Evolutionary conservation across 805 yeast genomes (phyloP).

Genomic region (Candida ovalis): DNA sequence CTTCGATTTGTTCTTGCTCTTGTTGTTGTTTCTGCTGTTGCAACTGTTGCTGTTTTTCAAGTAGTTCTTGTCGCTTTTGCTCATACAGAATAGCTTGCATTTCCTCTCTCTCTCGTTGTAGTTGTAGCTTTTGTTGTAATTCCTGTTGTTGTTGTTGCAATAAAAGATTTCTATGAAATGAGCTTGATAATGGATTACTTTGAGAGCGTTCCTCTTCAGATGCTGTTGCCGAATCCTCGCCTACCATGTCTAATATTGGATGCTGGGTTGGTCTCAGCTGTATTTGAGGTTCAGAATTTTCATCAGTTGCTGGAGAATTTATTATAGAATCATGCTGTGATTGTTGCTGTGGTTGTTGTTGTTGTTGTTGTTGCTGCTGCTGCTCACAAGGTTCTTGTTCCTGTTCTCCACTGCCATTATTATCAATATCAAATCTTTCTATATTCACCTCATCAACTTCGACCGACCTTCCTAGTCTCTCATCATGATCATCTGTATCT

Average conservation of each 20-base stretch:
- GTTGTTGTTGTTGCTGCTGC: neutral
- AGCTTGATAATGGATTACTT: neutral
- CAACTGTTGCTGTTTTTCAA: constrained; percentile 2
- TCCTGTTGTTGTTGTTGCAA: neutral
- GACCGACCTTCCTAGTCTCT: neutral
- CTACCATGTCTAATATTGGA: constrained; percentile 12
- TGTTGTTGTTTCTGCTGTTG: constrained; percentile 4
- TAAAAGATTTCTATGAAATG: neutral
- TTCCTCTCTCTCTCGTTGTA: neutral
- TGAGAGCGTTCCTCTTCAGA: neutral
- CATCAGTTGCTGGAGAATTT: neutral
- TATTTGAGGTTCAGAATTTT: neutral
- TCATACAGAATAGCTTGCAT: neutral
- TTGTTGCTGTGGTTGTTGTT: neutral
- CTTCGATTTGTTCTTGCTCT: constrained; percentile 1
- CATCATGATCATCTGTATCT: constrained; percentile 1
- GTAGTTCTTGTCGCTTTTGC: neutral
- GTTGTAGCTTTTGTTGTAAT: neutral
- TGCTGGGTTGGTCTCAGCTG: constrained; percentile 6
- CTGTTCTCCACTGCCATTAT: neutral
- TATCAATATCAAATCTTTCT: constrained; percentile 5
- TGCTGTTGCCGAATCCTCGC: neutral
- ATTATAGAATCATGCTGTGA: neutral
- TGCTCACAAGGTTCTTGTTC: neutral
- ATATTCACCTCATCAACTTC: constrained; percentile 2